phyloP scores from a whole-genome alignment of 768 basidiomycete species.

The Kwoniella sp. region DNA sequence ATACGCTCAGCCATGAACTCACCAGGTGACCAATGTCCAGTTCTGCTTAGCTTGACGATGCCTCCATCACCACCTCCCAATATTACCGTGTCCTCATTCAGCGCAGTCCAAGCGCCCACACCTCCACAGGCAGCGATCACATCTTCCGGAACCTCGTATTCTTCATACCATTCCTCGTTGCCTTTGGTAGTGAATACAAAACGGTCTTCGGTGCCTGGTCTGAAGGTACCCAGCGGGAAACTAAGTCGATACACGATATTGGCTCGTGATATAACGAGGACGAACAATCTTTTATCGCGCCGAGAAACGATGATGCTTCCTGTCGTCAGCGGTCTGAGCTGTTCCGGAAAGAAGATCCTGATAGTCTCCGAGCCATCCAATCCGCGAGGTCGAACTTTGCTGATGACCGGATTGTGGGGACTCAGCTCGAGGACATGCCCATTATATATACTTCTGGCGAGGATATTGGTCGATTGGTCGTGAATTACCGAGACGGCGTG shows the following conservation, averaged over 20 bases:
- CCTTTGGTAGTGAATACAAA: conserved; percentile 28
- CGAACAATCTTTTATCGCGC: conserved; percentile 29
- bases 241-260: conserved; percentile 40
- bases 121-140: conserved; percentile 28
- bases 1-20: conserved; percentile 8
- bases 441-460: conserved; percentile 46
- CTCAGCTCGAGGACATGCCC: conserved; percentile 48
- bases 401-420: conserved; percentile 18
- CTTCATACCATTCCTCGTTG: conserved; percentile 45
- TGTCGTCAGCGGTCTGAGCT: conserved; percentile 29
- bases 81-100: conserved; percentile 40
- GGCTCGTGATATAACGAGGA: conserved; percentile 37
- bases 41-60: conserved; percentile 30
- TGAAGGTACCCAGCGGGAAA: conserved; percentile 29
- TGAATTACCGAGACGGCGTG: conserved; percentile 44
- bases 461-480: conserved; percentile 30
- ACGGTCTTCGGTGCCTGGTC: conserved; percentile 20
- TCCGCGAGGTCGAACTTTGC: conserved; percentile 8
- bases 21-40: conserved; percentile 27
- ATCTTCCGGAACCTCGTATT: conserved; percentile 40
- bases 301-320: conserved; percentile 29
- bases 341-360: conserved; percentile 46
- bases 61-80: conserved; percentile 45
- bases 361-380: conserved; percentile 30
- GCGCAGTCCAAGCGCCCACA: conserved; percentile 32